These are phyloP conservation scores for Verticillium albo-atrum DNA, from an alignment of 2,329 filamentous ascomycete genomes.

Conservation along the genomic window DNA sequence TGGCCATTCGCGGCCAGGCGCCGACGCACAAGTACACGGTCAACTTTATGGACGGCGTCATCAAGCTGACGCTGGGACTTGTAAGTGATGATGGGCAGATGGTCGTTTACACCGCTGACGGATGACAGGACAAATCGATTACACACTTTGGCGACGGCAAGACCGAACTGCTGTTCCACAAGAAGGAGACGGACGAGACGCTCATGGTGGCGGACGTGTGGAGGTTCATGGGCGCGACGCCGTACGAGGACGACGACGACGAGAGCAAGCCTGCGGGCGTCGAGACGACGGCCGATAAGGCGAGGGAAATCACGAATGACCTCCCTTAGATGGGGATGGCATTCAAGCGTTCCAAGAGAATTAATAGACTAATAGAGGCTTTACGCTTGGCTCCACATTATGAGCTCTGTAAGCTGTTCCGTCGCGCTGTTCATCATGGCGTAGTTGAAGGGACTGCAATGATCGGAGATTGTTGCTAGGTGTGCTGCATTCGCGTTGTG, in stretches of 20 bases:
- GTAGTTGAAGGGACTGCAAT: too few relatives aligned
- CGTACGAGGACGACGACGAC: slow-evolving; percentile 34
- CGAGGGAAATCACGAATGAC: slow-evolving; percentile 1
- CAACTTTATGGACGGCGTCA: slow-evolving; percentile 42
- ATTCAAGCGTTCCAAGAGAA: background rate
- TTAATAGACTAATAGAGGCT: background rate
- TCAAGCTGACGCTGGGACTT: slow-evolving; percentile 50
- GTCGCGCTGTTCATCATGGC: too few relatives aligned
- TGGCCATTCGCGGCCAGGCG: slow-evolving; percentile 33
- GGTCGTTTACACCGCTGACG: background rate
- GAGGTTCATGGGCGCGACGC: slow-evolving; percentile 36
- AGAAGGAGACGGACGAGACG: slow-evolving; percentile 36
- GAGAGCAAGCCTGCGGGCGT: background rate
- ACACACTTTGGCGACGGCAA: slow-evolving; percentile 37
- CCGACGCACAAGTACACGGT: slow-evolving; percentile 34
- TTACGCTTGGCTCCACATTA: too few relatives aligned
- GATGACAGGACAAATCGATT: slow-evolving; percentile 37
- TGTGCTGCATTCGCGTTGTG: too few relatives aligned
- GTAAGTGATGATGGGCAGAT: slow-evolving; percentile 25
- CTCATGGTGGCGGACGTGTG: slow-evolving; percentile 39
- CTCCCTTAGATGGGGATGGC: background rate
- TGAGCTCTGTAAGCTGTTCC: too few relatives aligned
- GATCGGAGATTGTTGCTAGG: too few relatives aligned
- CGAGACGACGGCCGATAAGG: background rate
- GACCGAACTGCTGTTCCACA: slow-evolving; percentile 34